These are phyloP conservation scores for Botrytis porri DNA, from an alignment of 2,329 filamentous ascomycete species.

Conservation along the genomic window DNA sequence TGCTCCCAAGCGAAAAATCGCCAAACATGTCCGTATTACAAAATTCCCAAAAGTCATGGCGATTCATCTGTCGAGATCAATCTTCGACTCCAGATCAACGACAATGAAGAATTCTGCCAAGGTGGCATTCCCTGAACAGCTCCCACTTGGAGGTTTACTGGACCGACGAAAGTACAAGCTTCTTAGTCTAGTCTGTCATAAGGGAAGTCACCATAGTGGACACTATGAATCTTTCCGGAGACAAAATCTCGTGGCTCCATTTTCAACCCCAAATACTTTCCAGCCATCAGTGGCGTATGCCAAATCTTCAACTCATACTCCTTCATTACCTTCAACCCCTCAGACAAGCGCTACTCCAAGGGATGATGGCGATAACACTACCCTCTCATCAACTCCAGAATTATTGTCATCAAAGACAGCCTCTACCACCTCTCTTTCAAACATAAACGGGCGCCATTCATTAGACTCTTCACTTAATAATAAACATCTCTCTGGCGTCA, in stretches of 20 bases:
- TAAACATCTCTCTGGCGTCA: constrained; percentile 16
- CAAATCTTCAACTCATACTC: constrained; percentile 30
- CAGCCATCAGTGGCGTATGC: constrained; percentile 68
- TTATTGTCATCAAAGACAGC: constrained; percentile 32
- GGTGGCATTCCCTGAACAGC: constrained; percentile 83
- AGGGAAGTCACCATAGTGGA: constrained; percentile 91
- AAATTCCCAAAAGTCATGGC: constrained; percentile 86
- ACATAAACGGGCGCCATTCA: constrained; percentile 24
- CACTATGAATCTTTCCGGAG: constrained; percentile 96
- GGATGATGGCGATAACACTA: constrained; percentile 28
- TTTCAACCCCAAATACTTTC: constrained; percentile 77
- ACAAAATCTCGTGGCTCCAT: constrained; percentile 76
- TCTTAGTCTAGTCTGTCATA: constrained; percentile 85
- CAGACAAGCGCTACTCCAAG: constrained; percentile 38
- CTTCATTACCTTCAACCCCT: constrained; percentile 34
- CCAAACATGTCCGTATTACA: constrained; percentile 83
- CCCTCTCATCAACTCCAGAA: constrained; percentile 33
- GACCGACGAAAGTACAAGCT: constrained; percentile 79
- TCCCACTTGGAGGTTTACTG: constrained; percentile 77
- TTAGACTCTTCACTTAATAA: constrained; percentile 21
- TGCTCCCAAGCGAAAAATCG: constrained; percentile 79
- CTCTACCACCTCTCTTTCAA: constrained; percentile 32
- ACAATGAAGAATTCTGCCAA: constrained; percentile 95
- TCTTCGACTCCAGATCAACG: constrained; percentile 69
- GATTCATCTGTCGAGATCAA: constrained; percentile 88